Evolutionary conservation across 768 basidiomycete species (phyloP).

Genomic region (Tubosaeta sp.): DNA sequence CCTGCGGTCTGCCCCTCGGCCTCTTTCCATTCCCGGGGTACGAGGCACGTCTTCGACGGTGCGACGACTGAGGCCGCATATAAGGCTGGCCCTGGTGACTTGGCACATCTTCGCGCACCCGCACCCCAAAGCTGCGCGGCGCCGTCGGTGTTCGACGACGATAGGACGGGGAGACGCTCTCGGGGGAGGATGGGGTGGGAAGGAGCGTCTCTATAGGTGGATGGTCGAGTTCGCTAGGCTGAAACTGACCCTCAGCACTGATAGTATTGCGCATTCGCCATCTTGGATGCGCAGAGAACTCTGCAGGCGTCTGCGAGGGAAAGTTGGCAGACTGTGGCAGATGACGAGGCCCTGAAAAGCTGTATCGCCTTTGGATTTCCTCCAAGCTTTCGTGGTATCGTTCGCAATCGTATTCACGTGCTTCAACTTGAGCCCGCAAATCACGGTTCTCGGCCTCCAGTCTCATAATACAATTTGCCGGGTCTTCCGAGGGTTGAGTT

Average conservation of each 20-base stretch:
- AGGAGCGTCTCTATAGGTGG: slow-evolving; percentile 18
- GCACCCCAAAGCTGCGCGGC: slow-evolving; percentile 6
- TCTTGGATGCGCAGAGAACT: slow-evolving; percentile 12
- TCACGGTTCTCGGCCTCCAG: slow-evolving; percentile 15
- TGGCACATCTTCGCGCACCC: not conserved
- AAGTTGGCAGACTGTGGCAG: not conserved
- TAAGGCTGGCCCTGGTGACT: not conserved
- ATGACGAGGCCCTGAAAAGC: not conserved
- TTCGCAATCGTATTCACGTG: slow-evolving; percentile 5
- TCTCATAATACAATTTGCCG: slow-evolving; percentile 12
- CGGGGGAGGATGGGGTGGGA: slow-evolving; percentile 6
- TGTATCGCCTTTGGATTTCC: slow-evolving; percentile 12
- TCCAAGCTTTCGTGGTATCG: slow-evolving; percentile 4
- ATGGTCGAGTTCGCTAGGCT: not conserved
- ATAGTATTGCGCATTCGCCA: slow-evolving; percentile 11
- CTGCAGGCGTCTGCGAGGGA: not conserved
- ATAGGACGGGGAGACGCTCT: not conserved
- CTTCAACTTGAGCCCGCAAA: slow-evolving; percentile 8
- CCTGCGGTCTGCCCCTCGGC: not conserved
- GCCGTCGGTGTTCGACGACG: slow-evolving; percentile 9
- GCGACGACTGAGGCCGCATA: not conserved
- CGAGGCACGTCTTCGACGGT: slow-evolving; percentile 2
- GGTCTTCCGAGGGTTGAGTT: slow-evolving; percentile 1
- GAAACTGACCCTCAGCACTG: not conserved
- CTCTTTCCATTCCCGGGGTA: slow-evolving; percentile 4